Base-by-base conservation (phyloP, 2,329 filamentous ascomycete species). In the Didymella segeticola region DNA sequence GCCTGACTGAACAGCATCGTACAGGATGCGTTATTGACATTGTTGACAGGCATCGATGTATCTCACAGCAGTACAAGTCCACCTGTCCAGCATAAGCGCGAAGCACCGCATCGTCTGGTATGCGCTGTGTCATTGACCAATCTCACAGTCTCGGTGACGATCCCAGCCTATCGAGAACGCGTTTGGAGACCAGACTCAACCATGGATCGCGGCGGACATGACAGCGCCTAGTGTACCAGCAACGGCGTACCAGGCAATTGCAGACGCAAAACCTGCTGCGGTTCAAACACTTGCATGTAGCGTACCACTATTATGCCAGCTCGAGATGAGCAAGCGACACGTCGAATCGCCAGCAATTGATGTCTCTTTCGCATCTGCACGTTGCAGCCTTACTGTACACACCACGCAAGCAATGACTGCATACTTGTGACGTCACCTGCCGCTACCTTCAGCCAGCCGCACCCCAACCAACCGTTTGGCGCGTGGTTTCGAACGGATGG, bases 381-480 rank as follows among this genome's bases (percentile, higher is more conserved):
- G 31, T 43, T 14, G 36, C 26, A 12, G 25, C 11, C 14, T 55
- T n/a, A n/a, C n/a, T n/a, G n/a, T n/a, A n/a, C n/a, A n/a, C n/a
- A n/a, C n/a, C n/a, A n/a, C n/a, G n/a, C n/a, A n/a, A n/a, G n/a
- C 42, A 22, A 47, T 47, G 41, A 56, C 42, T 25, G 20, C 9
- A 5, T 25, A 56, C n/a, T n/a, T n/a, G n/a, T 56, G 52, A 56
- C 47, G 52, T 56, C 52, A 56, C 23, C n/a, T 5, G 10, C 45
- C 45, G 41, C 33, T 36, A 27, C 37, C 25, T 15, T 36, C 27
- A 43, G 31, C 50, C 43, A 42, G 29, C 38, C 14, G 30, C 47
- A 31, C 43, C 25, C 22, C 43, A 38, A 25, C n/a, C 26, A n/a
- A 48, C 39, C 38, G 45, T 26, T 43, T 33, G 39, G 38, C 39